Conservation (phyloP, 345 rosid genomes). For the Ceriops tagal region DNA sequence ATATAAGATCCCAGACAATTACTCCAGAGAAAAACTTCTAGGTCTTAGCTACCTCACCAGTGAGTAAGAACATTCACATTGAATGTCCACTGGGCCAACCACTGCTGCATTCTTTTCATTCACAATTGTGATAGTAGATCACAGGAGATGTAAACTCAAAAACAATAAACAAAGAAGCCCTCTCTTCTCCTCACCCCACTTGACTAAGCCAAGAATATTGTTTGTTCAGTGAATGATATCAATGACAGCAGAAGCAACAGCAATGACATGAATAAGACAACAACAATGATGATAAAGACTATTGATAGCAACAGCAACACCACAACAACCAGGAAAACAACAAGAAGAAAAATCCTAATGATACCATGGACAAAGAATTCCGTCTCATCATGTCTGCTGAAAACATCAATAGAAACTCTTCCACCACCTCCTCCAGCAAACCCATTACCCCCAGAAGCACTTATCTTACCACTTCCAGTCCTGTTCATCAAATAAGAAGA, state of each 20-base stretch:
- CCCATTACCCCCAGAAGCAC: constrained; percentile 66
- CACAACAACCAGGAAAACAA: not conserved
- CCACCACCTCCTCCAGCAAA: constrained; percentile 84
- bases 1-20: not conserved
- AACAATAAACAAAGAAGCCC: not conserved
- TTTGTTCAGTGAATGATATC: too few species aligned
- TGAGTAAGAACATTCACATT: not conserved
- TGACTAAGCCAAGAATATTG: too few species aligned
- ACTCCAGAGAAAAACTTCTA: not conserved
- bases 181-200: not conserved
- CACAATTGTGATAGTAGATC: not conserved
- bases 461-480: constrained; percentile 51
- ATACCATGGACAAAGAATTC: constrained; percentile 53
- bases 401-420: constrained; percentile 58
- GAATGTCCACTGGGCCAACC: not conserved
- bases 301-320: not conserved
- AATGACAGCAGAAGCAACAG: too few species aligned
- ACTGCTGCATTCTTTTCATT: not conserved
- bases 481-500: constrained; percentile 32
- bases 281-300: not conserved
- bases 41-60: not conserved
- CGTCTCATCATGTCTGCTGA: constrained; percentile 60
- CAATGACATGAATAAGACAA: not conserved
- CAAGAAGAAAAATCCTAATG: constrained; percentile 5
- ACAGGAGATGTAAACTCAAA: not conserved